Percentiles rank a stretch among this genome's conserved stretches.
These are phyloP conservation scores for Xylariaceae sp. DNA, from an alignment of 2,329 filamentous ascomycete genomes.

Conservation along the genomic window DNA sequence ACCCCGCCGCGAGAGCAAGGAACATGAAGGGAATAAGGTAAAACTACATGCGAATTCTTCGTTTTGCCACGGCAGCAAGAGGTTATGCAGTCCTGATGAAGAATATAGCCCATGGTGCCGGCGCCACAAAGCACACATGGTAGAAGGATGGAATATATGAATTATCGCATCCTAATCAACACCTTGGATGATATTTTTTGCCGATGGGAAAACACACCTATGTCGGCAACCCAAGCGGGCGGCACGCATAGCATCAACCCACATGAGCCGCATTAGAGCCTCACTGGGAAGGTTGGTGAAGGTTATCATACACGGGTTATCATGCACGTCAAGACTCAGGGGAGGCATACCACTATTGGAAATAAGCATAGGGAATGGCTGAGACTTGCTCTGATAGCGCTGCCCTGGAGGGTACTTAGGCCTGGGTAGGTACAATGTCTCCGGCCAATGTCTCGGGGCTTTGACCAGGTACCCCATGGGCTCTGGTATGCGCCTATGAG, in stretches of 20 bases:
- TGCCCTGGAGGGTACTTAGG: neutral
- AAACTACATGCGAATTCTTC: neutral
- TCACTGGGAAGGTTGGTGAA: slow-evolving; percentile 7
- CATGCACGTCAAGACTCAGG: neutral
- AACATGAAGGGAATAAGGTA: slow-evolving; percentile 14
- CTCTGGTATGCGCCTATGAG: neutral
- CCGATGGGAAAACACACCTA: neutral
- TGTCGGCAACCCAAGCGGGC: neutral
- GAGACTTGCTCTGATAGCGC: too few relatives aligned
- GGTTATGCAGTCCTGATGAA: slow-evolving; percentile 29
- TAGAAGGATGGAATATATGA: neutral
- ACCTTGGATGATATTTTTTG: neutral
- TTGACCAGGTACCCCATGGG: neutral
- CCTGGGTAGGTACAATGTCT: neutral
- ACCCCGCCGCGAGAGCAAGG: slow-evolving; percentile 19
- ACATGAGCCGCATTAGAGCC: slow-evolving; percentile 21
- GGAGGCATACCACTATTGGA: neutral
- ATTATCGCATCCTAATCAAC: slow-evolving; percentile 5
- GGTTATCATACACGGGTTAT: neutral
- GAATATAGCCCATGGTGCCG: slow-evolving; percentile 9
- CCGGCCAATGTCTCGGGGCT: neutral
- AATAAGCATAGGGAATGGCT: neutral
- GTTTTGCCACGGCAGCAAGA: slow-evolving; percentile 9
- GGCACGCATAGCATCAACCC: slow-evolving; percentile 6
- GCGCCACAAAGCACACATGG: slow-evolving; percentile 5